Percentiles rank a stretch among this genome's conserved stretches.
These are phyloP conservation scores for Oryza punctata DNA, from an alignment of 176 grass and related monocot species.

Conservation along the genomic window DNA sequence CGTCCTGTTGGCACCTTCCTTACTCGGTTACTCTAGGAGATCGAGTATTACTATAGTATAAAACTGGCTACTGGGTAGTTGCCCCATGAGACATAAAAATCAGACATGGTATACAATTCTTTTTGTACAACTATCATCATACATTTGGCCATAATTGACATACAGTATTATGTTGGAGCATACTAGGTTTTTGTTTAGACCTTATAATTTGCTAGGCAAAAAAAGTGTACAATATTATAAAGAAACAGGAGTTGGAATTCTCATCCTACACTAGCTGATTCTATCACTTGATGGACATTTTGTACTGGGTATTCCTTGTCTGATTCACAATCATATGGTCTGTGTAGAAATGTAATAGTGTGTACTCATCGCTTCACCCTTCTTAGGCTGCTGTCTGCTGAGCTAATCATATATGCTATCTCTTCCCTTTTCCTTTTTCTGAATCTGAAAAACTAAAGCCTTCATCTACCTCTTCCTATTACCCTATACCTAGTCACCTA, in stretches of 20 bases:
- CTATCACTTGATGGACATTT: neutral
- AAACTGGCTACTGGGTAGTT: too few relatives aligned
- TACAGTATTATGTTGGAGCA: neutral
- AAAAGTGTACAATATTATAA: neutral
- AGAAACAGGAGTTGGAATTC: neutral
- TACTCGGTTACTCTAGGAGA: neutral
- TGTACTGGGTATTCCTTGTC: neutral
- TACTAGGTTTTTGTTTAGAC: slow-evolving; percentile 15
- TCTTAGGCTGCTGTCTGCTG: neutral
- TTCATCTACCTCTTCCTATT: slow-evolving; percentile 26
- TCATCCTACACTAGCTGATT: neutral
- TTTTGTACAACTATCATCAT: neutral
- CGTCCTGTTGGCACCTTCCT: neutral
- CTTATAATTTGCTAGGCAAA: slow-evolving; percentile 7
- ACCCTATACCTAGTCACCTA: neutral
- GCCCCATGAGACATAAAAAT: neutral
- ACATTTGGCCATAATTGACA: neutral
- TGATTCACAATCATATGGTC: neutral
- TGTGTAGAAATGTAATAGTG: neutral
- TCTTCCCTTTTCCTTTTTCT: slow-evolving; percentile 3
- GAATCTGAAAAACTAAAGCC: slow-evolving; percentile 4
- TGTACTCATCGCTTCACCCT: neutral
- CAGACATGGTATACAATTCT: neutral
- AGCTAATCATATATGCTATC: neutral
- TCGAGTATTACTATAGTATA: neutral